Evolutionary conservation across 306 rosid species (phyloP).

Genomic region (Medicago lupulina): DNA sequence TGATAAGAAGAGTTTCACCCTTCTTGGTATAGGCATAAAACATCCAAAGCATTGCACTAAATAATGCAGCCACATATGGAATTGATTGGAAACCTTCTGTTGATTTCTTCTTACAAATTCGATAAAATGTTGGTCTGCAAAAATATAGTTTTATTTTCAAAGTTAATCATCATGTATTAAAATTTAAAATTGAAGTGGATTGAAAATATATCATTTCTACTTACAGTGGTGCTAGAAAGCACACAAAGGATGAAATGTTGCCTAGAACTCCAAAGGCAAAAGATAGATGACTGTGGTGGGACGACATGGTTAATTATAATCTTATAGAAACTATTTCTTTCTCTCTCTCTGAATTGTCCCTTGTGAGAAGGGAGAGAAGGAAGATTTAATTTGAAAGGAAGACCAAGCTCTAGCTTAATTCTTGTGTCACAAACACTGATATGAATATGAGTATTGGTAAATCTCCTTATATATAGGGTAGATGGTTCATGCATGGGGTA

Average conservation of each 20-base stretch:
- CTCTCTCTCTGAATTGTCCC: background rate
- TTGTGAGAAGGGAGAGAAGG: conserved; percentile 36
- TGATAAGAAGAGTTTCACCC: conserved; percentile 72
- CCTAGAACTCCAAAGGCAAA: conserved; percentile 80
- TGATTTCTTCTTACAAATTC: conserved; percentile 83
- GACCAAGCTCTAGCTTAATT: conserved; percentile 1
- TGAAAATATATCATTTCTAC: conserved; percentile 13
- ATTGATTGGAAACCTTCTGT: conserved; percentile 91
- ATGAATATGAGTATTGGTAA: conserved; percentile 20
- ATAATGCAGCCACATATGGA: conserved; percentile 84
- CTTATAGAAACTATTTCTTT: conserved; percentile 19
- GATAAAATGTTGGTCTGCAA: conserved; percentile 78
- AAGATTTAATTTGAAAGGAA: conserved; percentile 14
- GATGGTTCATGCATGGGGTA: conserved; percentile 45
- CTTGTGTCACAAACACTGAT: conserved; percentile 36
- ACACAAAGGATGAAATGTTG: conserved; percentile 73
- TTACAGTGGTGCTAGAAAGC: conserved; percentile 92
- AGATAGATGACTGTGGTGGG: conserved; percentile 48
- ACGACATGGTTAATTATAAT: conserved; percentile 38
- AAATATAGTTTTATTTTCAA: background rate
- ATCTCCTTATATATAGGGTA: conserved; percentile 51
- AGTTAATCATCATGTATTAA: background rate
- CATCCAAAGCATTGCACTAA: conserved; percentile 89
- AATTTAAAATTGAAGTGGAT: background rate
- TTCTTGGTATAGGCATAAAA: conserved; percentile 77